Percentiles rank a stretch among this genome's conserved stretches.
These are phyloP conservation scores for Hyaloscypha bicolor DNA, from an alignment of 495 filamentous ascomycete genomes.

Conservation along the genomic window DNA sequence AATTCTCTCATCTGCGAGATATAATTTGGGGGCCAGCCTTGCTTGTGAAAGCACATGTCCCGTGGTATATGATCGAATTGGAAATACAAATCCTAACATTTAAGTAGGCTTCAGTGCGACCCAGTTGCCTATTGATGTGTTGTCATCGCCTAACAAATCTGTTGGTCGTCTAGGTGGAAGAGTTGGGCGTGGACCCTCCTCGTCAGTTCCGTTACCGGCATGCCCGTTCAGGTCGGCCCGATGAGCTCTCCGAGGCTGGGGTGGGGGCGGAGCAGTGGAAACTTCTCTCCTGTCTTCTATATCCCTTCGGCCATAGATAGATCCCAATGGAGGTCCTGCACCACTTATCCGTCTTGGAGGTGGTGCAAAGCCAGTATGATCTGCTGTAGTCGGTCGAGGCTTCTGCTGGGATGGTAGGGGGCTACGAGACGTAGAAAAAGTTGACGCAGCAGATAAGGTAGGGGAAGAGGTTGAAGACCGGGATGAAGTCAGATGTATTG, in stretches of 20 bases:
- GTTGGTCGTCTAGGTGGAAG: conserved; percentile 28
- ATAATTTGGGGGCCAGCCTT: not conserved
- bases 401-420: conserved; percentile 7
- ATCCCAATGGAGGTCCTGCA: not conserved
- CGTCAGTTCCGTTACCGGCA: conserved; percentile 10
- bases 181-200: conserved; percentile 23
- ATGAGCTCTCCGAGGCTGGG: conserved; percentile 20
- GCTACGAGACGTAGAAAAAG: conserved; percentile 1
- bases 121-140: conserved; percentile 20
- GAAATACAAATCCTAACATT: not conserved
- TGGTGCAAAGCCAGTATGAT: conserved; percentile 20
- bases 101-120: conserved; percentile 28
- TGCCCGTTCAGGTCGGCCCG: not conserved
- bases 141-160: conserved; percentile 30
- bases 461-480: conserved; percentile 27
- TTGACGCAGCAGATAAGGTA: conserved; percentile 13
- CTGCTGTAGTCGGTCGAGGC: not conserved
- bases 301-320: conserved; percentile 1
- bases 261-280: conserved; percentile 16
- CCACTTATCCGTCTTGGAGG: conserved; percentile 20
- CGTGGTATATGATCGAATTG: not conserved
- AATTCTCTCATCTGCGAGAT: not conserved
- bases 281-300: conserved; percentile 6
- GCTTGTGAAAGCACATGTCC: not conserved
- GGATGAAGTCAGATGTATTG: conserved; percentile 49